Evolutionary conservation across 2,329 filamentous ascomycete genomes (phyloP), one percentile per base, ranked within the genome.

Genomic region (Apiospora kogelbergensis): DNA sequence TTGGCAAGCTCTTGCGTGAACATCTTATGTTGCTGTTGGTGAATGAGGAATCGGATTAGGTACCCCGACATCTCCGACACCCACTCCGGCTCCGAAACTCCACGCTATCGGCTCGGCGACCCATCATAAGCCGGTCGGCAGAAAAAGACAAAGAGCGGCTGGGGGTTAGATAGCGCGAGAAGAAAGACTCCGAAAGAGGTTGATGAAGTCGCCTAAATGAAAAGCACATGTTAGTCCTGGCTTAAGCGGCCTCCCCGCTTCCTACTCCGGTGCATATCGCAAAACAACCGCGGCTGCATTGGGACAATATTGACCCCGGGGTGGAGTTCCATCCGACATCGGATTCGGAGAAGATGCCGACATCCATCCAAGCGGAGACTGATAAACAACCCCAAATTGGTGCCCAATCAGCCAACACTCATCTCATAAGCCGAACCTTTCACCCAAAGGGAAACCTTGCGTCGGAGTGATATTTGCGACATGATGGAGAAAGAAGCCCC

Each of bases 401-500:
- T 11, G 17, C 53, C 6, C 20, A 2, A n/a, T 60, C 53, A 60
- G 37, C 20, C 26, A 33, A 33, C 26, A 2, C 13, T 57, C 26
- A 10, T 20, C 48, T 4, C 15, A 33, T 20, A 20, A 1, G 6
- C 6, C 2, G 11, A 20, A 2, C 30, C 13, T 20, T 9, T 7
- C 6, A 15, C 15, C 11, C 46, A 53, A 53, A 11, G 15, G 3
- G 17, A 26, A n/a, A n/a, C n/a, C n/a, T n/a, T n/a, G n/a, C n/a
- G n/a, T n/a, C n/a, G n/a, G n/a, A n/a, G n/a, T n/a, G 24, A 53
- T 13, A 6, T 20, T 46, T 46, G 33, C 33, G 5, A 33, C 26
- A 85, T 10, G 48, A 37, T 60, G 53, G 30, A 60, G 30, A 60
- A 60, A 37, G 30, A 37, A 2, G 53, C 30, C 9, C 26, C 53